Evolutionary conservation across 768 basidiomycete genomes (phyloP), one percentile per base, ranked within the genome.

Genomic region (Lanmaoa pseudosensibilis): DNA sequence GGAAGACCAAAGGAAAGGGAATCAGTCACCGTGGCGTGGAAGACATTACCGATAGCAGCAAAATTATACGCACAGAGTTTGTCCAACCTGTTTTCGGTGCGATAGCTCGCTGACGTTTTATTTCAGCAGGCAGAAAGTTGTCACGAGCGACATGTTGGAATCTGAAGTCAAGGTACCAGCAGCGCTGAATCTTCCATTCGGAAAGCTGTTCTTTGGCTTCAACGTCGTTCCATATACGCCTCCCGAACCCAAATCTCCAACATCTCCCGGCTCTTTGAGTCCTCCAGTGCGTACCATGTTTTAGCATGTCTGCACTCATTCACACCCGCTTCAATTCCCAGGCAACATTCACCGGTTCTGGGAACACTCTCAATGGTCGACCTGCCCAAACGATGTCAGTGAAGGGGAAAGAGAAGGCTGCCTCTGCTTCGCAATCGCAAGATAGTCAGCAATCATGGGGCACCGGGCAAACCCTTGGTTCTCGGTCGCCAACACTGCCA

Each of bases 121-220:
- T 21, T 54, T 13, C 65, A 98, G 96, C 65, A 84, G 91, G 73
- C 86, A 86, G 37, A 86, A 82, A 32, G 84, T 98, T 48, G 84
- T 98, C 30, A 92, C 94, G 2, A 93, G 89, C 59, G 86, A 83
- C 45, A 83, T 83, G 15, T 74, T 94, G 15, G 90, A 91, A 55
- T 77, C 83, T 18, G 87, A 87, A 19, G 79, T 76, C 46, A 88
- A 90, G 64, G 93, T 90, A 9, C 96, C 97, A 5, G 94, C 92
- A 0, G 87, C 94, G 9, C 78, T 99, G 40, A 89, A 88, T 61
- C 78, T 99, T 11, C 94, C 97, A 0, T 88, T 90, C 60, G 97
- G 97, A 13, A 89, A 97, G 62, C 78, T 99, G 19, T 99, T 99
- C 79, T 98, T 99, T 67, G 97, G 97, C 11, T 99, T 88, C 76